Percentiles rank a stretch among this genome's conserved stretches.
Conservation (phyloP, 495 filamentous ascomycete species). For the Platismatia glauca region DNA sequence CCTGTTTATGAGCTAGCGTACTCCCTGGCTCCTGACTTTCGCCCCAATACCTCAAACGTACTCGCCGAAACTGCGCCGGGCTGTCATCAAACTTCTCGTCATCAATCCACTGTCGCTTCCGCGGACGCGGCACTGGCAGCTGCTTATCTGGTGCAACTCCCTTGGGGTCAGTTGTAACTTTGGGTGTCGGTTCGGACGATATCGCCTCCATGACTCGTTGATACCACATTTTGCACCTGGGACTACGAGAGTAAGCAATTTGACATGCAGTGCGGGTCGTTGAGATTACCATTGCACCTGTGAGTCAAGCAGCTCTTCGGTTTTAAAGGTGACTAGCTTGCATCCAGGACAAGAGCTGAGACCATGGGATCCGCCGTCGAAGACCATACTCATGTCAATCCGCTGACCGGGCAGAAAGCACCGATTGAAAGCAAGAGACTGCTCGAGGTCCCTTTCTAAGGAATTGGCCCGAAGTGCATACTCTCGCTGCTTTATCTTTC, state of each 20-base stretch:
- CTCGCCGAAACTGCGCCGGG: constrained; percentile 3
- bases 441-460: neutral
- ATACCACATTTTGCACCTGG: neutral
- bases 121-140: neutral
- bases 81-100: neutral
- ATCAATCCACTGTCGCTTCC: neutral
- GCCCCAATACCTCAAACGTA: neutral
- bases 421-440: neutral
- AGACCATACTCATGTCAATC: constrained; percentile 14
- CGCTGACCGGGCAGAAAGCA: constrained; percentile 5
- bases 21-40: neutral
- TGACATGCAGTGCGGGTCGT: neutral
- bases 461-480: neutral
- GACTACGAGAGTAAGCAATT: neutral
- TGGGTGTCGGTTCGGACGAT: neutral
- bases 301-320: neutral
- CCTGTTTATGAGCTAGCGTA: neutral
- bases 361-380: neutral
- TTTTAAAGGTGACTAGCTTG: neutral
- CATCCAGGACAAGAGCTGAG: constrained; percentile 1
- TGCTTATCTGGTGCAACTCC: neutral
- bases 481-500: constrained; percentile 1
- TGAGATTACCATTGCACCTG: constrained; percentile 1
- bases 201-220: neutral
- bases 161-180: neutral